phyloP scores from a whole-genome alignment of 805 yeast species.

The Nakazawaea populi region DNA sequence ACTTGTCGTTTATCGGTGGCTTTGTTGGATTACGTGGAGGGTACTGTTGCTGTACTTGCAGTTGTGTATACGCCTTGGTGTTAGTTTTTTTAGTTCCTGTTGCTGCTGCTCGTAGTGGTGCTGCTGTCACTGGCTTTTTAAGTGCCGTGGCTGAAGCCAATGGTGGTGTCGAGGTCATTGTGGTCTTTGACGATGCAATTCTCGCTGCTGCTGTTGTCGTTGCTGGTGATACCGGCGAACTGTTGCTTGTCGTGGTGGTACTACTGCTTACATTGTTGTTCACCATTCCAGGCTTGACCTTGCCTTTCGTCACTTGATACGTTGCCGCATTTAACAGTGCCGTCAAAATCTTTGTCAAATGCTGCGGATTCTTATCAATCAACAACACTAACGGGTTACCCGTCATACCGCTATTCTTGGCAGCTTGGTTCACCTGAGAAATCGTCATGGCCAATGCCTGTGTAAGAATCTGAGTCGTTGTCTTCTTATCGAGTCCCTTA shows the following conservation, averaged over 20 bases:
- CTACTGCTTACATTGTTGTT: conserved; percentile 5
- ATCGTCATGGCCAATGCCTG: conserved; percentile 91
- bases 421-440: conserved; percentile 83
- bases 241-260: neutral
- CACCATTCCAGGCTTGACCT: conserved; percentile 27
- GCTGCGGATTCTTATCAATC: conserved; percentile 77
- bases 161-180: too few relatives aligned
- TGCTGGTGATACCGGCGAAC: too few relatives aligned
- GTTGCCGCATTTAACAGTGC: conserved; percentile 81
- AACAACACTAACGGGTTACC: conserved; percentile 74
- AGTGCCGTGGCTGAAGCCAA: too few relatives aligned
- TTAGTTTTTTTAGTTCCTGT: too few relatives aligned
- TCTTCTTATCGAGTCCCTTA: conserved; percentile 69
- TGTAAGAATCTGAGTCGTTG: conserved; percentile 79
- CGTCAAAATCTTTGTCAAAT: conserved; percentile 70
- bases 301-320: conserved; percentile 49
- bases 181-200: too few relatives aligned
- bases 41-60: conserved; percentile 9
- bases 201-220: too few relatives aligned
- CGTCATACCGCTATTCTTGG: conserved; percentile 75
- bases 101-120: too few relatives aligned
- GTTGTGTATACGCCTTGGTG: too few relatives aligned
- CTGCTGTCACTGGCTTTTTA: too few relatives aligned
- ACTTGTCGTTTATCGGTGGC: conserved; percentile 8
- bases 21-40: conserved; percentile 11